Base-by-base conservation (phyloP, 306 rosid species). In the Prunus campanulata region DNA sequence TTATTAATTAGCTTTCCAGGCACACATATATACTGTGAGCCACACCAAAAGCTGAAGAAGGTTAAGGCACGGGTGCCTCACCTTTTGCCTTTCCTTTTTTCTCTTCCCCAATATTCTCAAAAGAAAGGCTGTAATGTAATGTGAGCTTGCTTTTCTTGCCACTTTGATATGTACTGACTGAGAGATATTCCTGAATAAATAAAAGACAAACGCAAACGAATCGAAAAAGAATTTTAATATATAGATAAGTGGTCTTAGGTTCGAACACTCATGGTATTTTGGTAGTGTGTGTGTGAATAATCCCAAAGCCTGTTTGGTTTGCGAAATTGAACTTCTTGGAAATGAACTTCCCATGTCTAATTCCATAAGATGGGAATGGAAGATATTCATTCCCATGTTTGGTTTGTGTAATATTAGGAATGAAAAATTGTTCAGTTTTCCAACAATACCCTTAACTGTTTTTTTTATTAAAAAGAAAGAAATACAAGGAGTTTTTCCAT, bases 1-100 rank as follows among this genome's bases (percentile, higher is more conserved):
- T 56, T 56, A 56, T 56, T 22, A 24, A 24, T 24, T 22, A 24
- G 50, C 54, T 22, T 24, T 11, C 44, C 25, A 48, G 11, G 22
- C 19, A 54, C 66, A 42, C 32, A 15, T 5, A 27, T 25, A 59
- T 16, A 73, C 51, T 16, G 76, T 59, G 80, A 79, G 80, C n/a
- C 25, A 48, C 70, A 79, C 70, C 66, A 76, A 79, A 90, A 76
- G 82, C 82, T 80, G 82, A 70, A 74, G 16, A 68, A 79, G 35
- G 71, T 75, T 46, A 62, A 73, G 80, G 81, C 87, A 84, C 77
- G 84, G 86, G 86, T 77, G 71, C 72, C 15, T 77, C 52, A 64
- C 83, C 82, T 88, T 88, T 80, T 50, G 76, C 72, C 74, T 86
- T 64, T 14, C 9, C 14, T 32, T 64, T 29, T 22, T 19, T 24